phyloP scores from a whole-genome alignment of 1,284 basidiomycete genomes.

The Coniophora puteana region DNA sequence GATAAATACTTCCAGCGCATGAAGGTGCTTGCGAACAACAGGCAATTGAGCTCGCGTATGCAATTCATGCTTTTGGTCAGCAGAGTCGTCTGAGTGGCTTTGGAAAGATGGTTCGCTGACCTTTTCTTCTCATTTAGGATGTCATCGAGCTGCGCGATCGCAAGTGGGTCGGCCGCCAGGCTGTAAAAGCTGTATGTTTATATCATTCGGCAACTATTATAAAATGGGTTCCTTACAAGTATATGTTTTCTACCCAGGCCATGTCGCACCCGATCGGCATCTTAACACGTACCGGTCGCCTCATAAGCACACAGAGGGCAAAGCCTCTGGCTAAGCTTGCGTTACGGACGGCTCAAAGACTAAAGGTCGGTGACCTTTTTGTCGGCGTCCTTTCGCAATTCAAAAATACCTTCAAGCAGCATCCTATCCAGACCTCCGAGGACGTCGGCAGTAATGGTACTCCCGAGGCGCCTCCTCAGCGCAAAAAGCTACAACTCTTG shows the following conservation, averaged over 20 bases:
- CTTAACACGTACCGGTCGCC: slow-evolving; percentile 79
- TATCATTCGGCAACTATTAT: slow-evolving; percentile 7
- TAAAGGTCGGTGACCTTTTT: slow-evolving; percentile 89
- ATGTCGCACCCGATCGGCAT: slow-evolving; percentile 60
- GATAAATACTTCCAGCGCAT: slow-evolving; percentile 93
- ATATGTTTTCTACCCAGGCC: slow-evolving; percentile 53
- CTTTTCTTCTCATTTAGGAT: slow-evolving; percentile 47
- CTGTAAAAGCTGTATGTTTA: slow-evolving; percentile 48
- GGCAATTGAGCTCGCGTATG: slow-evolving; percentile 82
- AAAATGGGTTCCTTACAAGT: slow-evolving; percentile 66
- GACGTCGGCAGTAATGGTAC: slow-evolving; percentile 29
- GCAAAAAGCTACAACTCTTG: slow-evolving; percentile 70
- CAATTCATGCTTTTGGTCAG: slow-evolving; percentile 91
- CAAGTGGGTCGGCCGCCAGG: slow-evolving; percentile 77
- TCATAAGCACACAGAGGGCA: slow-evolving; percentile 73
- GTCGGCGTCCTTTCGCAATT: slow-evolving; percentile 44
- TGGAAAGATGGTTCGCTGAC: slow-evolving; percentile 7
- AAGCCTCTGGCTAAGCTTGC: slow-evolving; percentile 65
- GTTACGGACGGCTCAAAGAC: slow-evolving; percentile 71
- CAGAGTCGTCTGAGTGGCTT: slow-evolving; percentile 12
- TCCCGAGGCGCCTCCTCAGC: slow-evolving; percentile 43
- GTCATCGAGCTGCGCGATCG: slow-evolving; percentile 85
- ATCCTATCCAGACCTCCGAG: slow-evolving; percentile 48
- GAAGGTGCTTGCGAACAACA: slow-evolving; percentile 74
- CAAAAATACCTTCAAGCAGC: slow-evolving; percentile 43